Base-by-base conservation (phyloP, 352 stramenopile species). In the Phytophthora vignae region DNA sequence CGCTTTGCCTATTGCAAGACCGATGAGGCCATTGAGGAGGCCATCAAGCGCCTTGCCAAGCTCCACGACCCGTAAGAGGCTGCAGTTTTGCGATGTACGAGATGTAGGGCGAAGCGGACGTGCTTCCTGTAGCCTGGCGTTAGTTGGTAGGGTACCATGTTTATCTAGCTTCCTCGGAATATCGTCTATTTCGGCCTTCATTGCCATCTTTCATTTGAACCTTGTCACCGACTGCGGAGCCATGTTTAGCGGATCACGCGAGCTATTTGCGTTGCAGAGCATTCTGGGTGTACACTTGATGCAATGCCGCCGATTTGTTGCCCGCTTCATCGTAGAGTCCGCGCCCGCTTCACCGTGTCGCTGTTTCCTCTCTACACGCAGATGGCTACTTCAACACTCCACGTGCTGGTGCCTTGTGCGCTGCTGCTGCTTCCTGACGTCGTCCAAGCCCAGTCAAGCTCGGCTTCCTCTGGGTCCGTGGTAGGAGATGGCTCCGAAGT, bases 1-100 rank as follows among this genome's bases (percentile, higher is more conserved):
- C 92, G 96, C 52, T 99, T 99, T 71, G 95, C 95, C 33, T 99
- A 98, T 82, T 99, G 96, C 85, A 99, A 99, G 85, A 98, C 91
- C 36, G 96, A 99, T 64, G 88, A 97, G 36, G 96, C 91, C n/a
- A 87, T 98, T 33, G 71, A 82, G 21, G 83, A 96, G 58, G 95
- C 95, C 60, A 97, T 95, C 67, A 79, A 79, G 66, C 88, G 88
- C 38, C 78, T 95, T 15, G 73, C 58, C 12, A 77, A 70, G 54
- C 53, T 84, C 21, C 70, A 81, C 53, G 76, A 83, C 33, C 38
- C 54, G 49, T 81, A 76, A 44, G 56, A 56, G 22, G 14, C 22
- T 54, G 14, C 49, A 42, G 33, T 11, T 40, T 40, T 40, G 33
- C 10, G 9, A 40, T 42, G 10, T 17, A 42, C 36, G 36, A 42